Conservation (phyloP, 2,329 filamentous ascomycete species). For the Colletotrichum cereale region DNA sequence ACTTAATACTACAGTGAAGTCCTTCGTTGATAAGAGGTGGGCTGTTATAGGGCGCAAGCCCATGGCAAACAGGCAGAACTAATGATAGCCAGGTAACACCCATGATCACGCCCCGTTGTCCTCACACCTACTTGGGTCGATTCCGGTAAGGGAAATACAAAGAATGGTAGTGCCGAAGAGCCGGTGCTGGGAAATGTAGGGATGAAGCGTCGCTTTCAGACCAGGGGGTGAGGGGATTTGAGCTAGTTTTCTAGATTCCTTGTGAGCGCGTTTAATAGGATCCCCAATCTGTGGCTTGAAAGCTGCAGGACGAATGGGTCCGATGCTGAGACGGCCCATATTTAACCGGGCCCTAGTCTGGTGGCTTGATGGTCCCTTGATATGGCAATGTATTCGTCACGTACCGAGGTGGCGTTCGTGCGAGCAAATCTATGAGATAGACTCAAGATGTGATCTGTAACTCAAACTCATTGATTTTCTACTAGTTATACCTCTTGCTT, state of each 20-base stretch:
- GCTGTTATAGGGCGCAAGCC: background rate
- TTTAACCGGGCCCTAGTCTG: background rate
- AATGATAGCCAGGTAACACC: background rate
- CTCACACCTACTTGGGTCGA: background rate
- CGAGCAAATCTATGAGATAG: background rate
- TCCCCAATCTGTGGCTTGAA: background rate
- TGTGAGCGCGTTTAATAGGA: background rate
- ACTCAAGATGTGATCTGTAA: background rate
- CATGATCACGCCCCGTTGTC: background rate
- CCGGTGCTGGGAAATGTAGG: background rate
- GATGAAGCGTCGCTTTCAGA: background rate
- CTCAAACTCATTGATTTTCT: too few species aligned
- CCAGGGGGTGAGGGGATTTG: background rate
- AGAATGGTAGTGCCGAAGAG: background rate
- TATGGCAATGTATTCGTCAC: background rate
- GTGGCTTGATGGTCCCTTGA: background rate
- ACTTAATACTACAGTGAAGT: background rate
- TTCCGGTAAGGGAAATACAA: background rate
- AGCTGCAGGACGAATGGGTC: background rate
- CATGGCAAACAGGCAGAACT: background rate
- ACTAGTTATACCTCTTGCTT: too few species aligned
- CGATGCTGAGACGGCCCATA: background rate
- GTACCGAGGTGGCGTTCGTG: background rate
- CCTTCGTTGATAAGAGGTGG: background rate
- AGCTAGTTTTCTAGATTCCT: background rate